Base-by-base conservation (phyloP, 768 basidiomycete species). In the Termitomyces bulborhizus region DNA sequence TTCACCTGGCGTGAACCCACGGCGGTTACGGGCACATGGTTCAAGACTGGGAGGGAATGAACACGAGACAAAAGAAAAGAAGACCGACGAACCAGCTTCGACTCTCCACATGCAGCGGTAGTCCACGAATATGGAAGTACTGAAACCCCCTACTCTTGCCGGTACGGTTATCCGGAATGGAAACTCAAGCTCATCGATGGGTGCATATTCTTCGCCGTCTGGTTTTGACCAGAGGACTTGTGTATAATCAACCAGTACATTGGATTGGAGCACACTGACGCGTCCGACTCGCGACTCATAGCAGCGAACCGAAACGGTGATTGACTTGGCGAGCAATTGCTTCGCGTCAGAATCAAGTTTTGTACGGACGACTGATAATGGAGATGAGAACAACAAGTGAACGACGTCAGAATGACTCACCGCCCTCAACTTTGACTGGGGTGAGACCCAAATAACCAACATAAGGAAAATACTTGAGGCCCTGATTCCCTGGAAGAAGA, bases 101-200 rank as follows among this genome's bases (percentile, higher is more conserved):
- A 93, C 75, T 51, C 89, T 78, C 91, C 91, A 93, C 65, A 81
- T 81, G 65, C 88, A 83, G 43, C 85, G 78, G 68, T 90, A 93
- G 62, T 85, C 86, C 61, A 86, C 86, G 63, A 84, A 90, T 57
- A 82, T 76, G 13, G 85, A 79, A 46, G 85, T 84, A 67, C 85
- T 86, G 62, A 83, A 85, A 40, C 87, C 87, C 15, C 76, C 69
- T 49, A 80, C 76, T 58, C 78, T 75, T 54, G 78, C 66, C 27
- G 91, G 91, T 27, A 93, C 57, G 45, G 78, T 76, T 63, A 93
- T 76, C 48, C 82, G 81, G 68, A 91, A 93, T 2, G 88, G 83
- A 61, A 78, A 74, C 62, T 91, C 86, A 62, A 80, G 66, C 59
- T 86, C 81, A 43, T 80, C 83, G 59, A 93, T 71, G 46, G 81